Conservation (phyloP, 257 asterid genomes). For the Knoxia roxburghii region DNA sequence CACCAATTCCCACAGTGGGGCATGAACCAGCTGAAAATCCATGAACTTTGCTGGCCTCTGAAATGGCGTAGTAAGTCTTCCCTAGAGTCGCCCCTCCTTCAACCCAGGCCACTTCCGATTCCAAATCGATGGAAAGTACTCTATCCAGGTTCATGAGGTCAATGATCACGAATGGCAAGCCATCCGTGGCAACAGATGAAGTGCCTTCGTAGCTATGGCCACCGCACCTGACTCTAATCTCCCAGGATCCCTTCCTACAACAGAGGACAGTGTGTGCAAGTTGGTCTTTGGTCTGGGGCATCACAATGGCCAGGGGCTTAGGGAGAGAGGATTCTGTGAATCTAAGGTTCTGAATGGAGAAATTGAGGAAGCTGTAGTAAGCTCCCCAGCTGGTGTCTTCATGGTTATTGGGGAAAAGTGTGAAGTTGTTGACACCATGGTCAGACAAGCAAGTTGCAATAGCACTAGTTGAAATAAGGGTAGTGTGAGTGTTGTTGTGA, state of each 20-base stretch:
- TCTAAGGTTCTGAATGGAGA: slow-evolving; percentile 65
- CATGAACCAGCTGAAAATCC: slow-evolving; percentile 75
- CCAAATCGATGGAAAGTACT: slow-evolving; percentile 40
- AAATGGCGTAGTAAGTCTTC: slow-evolving; percentile 50
- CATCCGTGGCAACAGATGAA: slow-evolving; percentile 42
- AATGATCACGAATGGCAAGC: slow-evolving; percentile 45
- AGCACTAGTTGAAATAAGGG: slow-evolving; percentile 8
- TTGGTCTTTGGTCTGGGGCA: slow-evolving; percentile 52
- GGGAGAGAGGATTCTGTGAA: slow-evolving; percentile 34
- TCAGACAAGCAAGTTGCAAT: slow-evolving; percentile 40
- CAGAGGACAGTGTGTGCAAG: slow-evolving; percentile 38
- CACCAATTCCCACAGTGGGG: slow-evolving; percentile 76
- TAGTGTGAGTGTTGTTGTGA: too few species aligned
- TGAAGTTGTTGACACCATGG: slow-evolving; percentile 40
- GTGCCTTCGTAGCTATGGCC: slow-evolving; percentile 84
- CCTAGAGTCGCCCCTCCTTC: slow-evolving; percentile 77
- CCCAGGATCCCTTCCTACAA: slow-evolving; percentile 32
- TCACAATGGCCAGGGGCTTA: slow-evolving; percentile 51
- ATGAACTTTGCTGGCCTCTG: slow-evolving; percentile 27
- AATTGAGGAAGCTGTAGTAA: slow-evolving; percentile 45
- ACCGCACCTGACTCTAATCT: slow-evolving; percentile 63
- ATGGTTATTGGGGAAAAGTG: slow-evolving; percentile 28
- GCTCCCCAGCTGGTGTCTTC: slow-evolving; percentile 10
- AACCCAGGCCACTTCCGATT: slow-evolving; percentile 42
- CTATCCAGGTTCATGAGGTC: slow-evolving; percentile 50